Conservation (phyloP, 169 alveolate species). For the Plasmodium gaboni region DNA sequence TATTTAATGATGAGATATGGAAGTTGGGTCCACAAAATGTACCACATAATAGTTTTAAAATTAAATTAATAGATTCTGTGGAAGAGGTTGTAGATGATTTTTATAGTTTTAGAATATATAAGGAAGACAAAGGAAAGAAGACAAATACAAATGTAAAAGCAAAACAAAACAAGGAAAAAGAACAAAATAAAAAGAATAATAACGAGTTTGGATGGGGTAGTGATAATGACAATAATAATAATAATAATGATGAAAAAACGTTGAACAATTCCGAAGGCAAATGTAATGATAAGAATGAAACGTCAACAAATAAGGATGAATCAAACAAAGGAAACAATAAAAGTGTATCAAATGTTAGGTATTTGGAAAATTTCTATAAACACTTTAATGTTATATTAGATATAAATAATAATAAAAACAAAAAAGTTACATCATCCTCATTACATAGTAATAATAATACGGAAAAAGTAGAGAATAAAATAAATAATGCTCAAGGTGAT, state of each 20-base stretch:
- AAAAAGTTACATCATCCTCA: neutral
- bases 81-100: slow-evolving; percentile 52
- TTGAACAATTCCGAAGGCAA: neutral
- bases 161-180: neutral
- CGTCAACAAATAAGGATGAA: neutral
- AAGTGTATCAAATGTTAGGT: slow-evolving; percentile 11
- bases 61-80: slow-evolving; percentile 55
- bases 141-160: neutral
- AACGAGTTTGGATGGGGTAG: slow-evolving; percentile 1
- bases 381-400: slow-evolving; percentile 31
- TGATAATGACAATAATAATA: neutral
- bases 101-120: slow-evolving; percentile 34
- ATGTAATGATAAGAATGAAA: slow-evolving; percentile 4
- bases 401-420: slow-evolving; percentile 5
- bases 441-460: neutral
- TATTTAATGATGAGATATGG: slow-evolving; percentile 75
- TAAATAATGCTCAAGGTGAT: neutral
- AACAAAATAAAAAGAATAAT: neutral
- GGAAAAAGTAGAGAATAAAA: neutral
- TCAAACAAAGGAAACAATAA: neutral
- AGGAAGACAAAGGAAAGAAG: slow-evolving; percentile 29
- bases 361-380: slow-evolving; percentile 52
- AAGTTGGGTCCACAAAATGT: slow-evolving; percentile 52
- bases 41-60: slow-evolving; percentile 57
- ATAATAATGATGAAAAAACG: slow-evolving; percentile 2